Base-by-base conservation (phyloP, 768 basidiomycete genomes). In the Guyanaporus albipodus region DNA sequence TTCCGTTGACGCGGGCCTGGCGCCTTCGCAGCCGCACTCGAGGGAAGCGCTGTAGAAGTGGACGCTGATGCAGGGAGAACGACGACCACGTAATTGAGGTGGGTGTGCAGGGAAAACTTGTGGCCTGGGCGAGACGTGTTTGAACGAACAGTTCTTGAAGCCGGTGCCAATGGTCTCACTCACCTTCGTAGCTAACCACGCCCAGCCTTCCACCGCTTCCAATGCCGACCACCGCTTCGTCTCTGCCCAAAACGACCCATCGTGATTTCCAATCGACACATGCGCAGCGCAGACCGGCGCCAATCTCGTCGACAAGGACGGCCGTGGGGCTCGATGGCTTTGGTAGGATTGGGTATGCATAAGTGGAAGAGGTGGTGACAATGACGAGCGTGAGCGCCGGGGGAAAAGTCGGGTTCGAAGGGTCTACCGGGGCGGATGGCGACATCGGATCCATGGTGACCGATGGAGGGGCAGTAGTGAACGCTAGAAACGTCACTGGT, bases 151-250 rank as follows among this genome's bases (percentile, higher is more conserved):
- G n/a, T n/a, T n/a, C n/a, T n/a, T n/a, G n/a, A n/a, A n/a, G n/a
- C n/a, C n/a, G n/a, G n/a, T n/a, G n/a, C n/a, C n/a, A n/a, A n/a
- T n/a, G n/a, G n/a, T n/a, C n/a, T n/a, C n/a, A 46, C 66, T 41
- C 45, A 87, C 94, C 95, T 74, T 98, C 96, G 59, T 93, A 91
- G 1, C 93, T 93, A 61, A 83, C 91, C 44, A 88, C 91, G 0
- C 85, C 77, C 4, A 89, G 86, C 48, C 92, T 71, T 4, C 88
- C 91, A 15, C 93, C 89, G 0, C 79, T 76, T 1, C 85, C 82
- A 58, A 89, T 92, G 8, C 87, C 73, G 57, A 94, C 94, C 19
- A 97, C 83, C 4, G 92, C 94, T 58, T 98, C 96, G 37, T 96
- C 89, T 47, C 88, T 69, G 0, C 92, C 95, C 2, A 98, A 77